Evolutionary conservation across 2,329 filamentous ascomycete species (phyloP).

Genomic region (Chrysoporthe cubensis): DNA sequence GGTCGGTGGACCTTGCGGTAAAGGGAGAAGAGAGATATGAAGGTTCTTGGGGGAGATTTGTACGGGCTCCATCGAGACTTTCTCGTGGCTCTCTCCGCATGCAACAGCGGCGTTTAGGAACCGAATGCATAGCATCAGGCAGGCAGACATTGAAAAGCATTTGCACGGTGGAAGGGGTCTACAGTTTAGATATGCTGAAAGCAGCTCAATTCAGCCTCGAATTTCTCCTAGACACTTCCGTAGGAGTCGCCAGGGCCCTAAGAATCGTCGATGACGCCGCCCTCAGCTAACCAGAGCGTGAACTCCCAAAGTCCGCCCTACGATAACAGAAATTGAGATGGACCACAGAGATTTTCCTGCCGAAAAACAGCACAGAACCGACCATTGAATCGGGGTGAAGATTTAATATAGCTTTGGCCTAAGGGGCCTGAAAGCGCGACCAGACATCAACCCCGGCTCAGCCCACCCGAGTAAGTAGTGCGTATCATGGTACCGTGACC

Average conservation of each 20-base stretch:
- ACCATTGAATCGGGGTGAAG: neutral
- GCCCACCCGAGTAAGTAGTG: neutral
- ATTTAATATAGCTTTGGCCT: neutral
- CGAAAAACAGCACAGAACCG: neutral
- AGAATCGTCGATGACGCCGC: neutral
- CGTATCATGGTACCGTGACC: neutral
- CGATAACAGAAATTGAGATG: neutral
- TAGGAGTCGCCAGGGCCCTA: neutral
- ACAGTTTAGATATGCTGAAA: neutral
- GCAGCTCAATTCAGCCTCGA: neutral
- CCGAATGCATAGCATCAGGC: neutral
- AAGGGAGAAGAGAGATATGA: neutral
- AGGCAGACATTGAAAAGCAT: neutral
- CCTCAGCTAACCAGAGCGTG: neutral
- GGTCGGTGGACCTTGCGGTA: neutral
- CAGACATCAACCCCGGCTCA: neutral
- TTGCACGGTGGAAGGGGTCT: neutral
- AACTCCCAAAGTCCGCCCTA: neutral
- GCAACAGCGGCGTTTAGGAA: constrained; percentile 23
- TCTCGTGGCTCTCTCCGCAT: neutral
- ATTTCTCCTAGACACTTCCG: neutral
- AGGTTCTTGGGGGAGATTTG: too few relatives aligned
- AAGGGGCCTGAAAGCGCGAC: neutral
- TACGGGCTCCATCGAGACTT: neutral
- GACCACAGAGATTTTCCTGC: neutral